Base-by-base conservation (phyloP, 2,329 filamentous ascomycete genomes). In the Penicillium thymicola region DNA sequence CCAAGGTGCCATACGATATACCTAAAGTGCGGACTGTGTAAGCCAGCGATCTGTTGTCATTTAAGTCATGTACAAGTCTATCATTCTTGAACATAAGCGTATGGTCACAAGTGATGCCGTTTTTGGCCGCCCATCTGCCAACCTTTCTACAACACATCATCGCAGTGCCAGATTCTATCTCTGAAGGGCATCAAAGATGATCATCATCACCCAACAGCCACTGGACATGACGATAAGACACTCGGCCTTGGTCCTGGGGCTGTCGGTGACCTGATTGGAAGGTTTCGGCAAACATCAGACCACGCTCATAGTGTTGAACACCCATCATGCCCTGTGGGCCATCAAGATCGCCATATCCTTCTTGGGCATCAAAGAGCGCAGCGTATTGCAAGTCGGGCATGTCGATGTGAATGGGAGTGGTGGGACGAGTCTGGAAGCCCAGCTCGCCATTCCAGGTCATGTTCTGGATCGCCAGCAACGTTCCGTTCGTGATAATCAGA, bases 371-470 rank as follows among this genome's bases (percentile, higher is more conserved):
- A 1, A 66, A 67, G 8, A 68, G 63, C 1, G 60, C 54, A 11
- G 61, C 57, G 51, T 70, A 90, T 67, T 90, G 87, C 4, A 87
- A 84, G 56, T 86, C 81, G 0, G 67, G 64, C 9, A 72, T 59
- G 16, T 63, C 54, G 54, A 74, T 70, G 41, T 69, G 51, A 53
- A 74, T 69, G 0, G 67, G 69, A 3, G 59, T 68, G 86, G 66
- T 89, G 84, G 89, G 89, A 3, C 75, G 73, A 1, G 72, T 69
- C 66, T 87, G 83, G 79, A 94, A 93, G 0, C 90, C 90, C 43
- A 89, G 82, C 54, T 81, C 71, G 9, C 89, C 89, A 57, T 85
- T 85, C 85, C 86, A 93, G 0, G 89, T 92, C 85, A 93, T 90
- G 76, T 92, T 92, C 70, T 94, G 89, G 61, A 93, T 86, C 2